phyloP scores from a whole-genome alignment of 495 filamentous ascomycete species.

The Podospora pseudopauciseta region DNA sequence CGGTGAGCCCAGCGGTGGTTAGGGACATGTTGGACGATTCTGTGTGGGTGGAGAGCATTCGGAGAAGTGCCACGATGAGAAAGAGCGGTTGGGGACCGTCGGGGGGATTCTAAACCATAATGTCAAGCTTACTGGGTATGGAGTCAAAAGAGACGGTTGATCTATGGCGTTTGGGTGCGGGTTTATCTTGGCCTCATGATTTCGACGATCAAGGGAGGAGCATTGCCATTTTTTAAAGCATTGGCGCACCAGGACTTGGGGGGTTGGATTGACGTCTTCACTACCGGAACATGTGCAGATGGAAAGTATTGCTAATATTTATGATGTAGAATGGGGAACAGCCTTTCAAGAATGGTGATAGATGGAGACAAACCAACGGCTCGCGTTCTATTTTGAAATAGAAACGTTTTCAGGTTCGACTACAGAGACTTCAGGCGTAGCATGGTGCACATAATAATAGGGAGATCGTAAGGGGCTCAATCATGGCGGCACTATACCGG shows the following conservation, averaged over 20 bases:
- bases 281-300: background rate
- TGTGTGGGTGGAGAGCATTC: constrained; percentile 88
- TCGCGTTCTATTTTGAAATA: background rate
- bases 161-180: background rate
- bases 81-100: constrained; percentile 18
- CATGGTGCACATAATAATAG: background rate
- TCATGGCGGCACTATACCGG: background rate
- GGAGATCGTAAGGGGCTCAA: background rate
- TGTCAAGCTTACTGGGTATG: background rate
- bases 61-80: constrained; percentile 78
- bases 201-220: background rate
- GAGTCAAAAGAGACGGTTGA: background rate
- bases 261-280: background rate
- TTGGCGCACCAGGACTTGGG: background rate
- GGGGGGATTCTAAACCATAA: constrained; percentile 13
- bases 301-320: background rate
- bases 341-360: background rate
- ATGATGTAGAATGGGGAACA: background rate
- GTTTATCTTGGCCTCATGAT: background rate
- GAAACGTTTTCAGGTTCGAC: background rate
- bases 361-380: background rate
- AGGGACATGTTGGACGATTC: constrained; percentile 79
- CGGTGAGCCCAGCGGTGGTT: constrained; percentile 73
- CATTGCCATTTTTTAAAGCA: background rate
- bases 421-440: background rate